phyloP scores from a whole-genome alignment of 495 filamentous ascomycete species.

The Xylaria longipes region DNA sequence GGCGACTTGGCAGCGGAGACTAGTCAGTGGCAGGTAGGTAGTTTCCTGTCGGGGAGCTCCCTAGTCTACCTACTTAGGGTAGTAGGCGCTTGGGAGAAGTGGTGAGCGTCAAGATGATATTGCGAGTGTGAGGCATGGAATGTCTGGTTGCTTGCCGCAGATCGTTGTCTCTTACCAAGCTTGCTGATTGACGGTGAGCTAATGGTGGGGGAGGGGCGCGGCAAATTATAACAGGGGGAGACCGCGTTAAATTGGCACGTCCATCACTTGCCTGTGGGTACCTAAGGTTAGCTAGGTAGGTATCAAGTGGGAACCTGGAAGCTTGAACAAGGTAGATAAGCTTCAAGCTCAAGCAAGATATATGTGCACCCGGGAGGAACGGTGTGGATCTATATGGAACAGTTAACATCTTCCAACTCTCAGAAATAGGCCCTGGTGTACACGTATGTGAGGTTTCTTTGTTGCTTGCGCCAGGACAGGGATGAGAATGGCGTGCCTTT shows the following conservation, averaged over 20 bases:
- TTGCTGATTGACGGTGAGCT: conserved; percentile 18
- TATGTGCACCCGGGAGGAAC: background rate
- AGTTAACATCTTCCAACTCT: background rate
- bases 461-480: background rate
- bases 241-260: background rate
- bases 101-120: background rate
- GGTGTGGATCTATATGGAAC: background rate
- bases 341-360: background rate
- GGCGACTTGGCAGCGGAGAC: conserved; percentile 19
- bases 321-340: background rate
- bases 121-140: background rate
- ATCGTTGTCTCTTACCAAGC: conserved; percentile 5
- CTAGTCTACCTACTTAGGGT: no score
- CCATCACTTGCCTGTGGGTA: background rate
- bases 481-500: background rate
- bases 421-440: background rate
- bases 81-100: background rate
- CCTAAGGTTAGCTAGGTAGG: background rate
- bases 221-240: conserved; percentile 15
- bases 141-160: background rate
- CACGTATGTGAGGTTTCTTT: background rate
- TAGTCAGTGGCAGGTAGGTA: background rate
- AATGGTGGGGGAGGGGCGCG: conserved; percentile 27
- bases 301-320: background rate
- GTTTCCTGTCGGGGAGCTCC: background rate